These are phyloP conservation scores for Geotrichum siamense DNA, from an alignment of 1,139 yeast species.

Conservation along the genomic window DNA sequence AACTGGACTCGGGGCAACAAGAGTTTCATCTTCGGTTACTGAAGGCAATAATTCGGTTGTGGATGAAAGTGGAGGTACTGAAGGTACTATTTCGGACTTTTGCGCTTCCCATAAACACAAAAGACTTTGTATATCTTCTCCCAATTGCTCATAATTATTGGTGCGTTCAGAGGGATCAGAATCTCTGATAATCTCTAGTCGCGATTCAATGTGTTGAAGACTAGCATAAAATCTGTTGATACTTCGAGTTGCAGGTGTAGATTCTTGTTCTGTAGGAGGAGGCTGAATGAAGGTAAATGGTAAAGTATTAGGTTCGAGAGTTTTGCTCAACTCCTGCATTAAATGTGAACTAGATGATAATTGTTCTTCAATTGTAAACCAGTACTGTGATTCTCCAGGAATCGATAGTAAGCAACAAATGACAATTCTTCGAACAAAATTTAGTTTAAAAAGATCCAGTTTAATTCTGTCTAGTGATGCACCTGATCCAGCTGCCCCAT, in stretches of 20 bases:
- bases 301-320: background rate
- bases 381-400: background rate
- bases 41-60: background rate
- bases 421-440: conserved; percentile 37
- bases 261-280: background rate
- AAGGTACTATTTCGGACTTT: background rate
- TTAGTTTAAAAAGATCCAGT: conserved; percentile 34
- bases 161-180: conserved; percentile 9
- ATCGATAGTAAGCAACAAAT: conserved; percentile 39
- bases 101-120: conserved; percentile 32
- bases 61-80: background rate
- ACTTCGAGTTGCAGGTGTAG: background rate
- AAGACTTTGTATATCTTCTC: conserved; percentile 30
- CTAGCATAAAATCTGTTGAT: background rate
- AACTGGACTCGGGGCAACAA: background rate
- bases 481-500: conserved; percentile 29
- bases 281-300: background rate
- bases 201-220: conserved; percentile 10
- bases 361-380: background rate
- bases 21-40: too few species aligned
- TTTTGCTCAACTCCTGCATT: background rate
- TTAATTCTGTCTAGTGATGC: conserved; percentile 27
- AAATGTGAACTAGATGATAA: background rate
- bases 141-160: conserved; percentile 29
- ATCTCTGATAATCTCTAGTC: conserved; percentile 32